Percentiles rank a stretch among this genome's conserved stretches.
These are phyloP conservation scores for Adansonia grandidieri DNA, from an alignment of 441 rosid genomes.

Conservation along the genomic window DNA sequence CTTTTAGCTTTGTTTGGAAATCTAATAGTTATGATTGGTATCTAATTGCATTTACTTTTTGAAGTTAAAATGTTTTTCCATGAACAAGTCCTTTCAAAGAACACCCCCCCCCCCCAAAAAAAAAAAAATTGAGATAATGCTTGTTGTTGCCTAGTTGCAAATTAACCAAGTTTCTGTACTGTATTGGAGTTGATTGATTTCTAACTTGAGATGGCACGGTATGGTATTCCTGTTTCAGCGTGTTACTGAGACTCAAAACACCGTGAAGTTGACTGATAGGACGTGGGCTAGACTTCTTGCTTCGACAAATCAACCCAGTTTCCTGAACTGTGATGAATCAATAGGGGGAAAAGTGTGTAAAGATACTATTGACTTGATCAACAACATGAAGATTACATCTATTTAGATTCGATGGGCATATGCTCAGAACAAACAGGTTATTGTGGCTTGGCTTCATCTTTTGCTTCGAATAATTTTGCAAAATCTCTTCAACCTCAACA, in stretches of 20 bases:
- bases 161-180: background rate
- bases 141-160: constrained; percentile 12
- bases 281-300: constrained; percentile 88
- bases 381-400: constrained; percentile 46
- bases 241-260: constrained; percentile 63
- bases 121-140: background rate
- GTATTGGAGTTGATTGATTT: constrained; percentile 16
- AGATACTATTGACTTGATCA: constrained; percentile 43
- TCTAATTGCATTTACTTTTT: constrained; percentile 13
- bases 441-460: background rate
- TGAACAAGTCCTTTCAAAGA: background rate
- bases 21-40: background rate
- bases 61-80: background rate
- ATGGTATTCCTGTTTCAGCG: constrained; percentile 50
- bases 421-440: constrained; percentile 30
- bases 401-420: constrained; percentile 34
- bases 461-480: constrained; percentile 9
- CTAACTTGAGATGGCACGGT: constrained; percentile 26
- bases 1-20: constrained; percentile 20
- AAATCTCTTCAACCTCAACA: background rate
- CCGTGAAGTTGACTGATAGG: constrained; percentile 68
- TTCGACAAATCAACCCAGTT: constrained; percentile 80
- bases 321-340: constrained; percentile 47
- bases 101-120: background rate
- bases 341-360: constrained; percentile 42